phyloP scores from a whole-genome alignment of 73 alveolate species.

The Tetrahymena thermophila region DNA sequence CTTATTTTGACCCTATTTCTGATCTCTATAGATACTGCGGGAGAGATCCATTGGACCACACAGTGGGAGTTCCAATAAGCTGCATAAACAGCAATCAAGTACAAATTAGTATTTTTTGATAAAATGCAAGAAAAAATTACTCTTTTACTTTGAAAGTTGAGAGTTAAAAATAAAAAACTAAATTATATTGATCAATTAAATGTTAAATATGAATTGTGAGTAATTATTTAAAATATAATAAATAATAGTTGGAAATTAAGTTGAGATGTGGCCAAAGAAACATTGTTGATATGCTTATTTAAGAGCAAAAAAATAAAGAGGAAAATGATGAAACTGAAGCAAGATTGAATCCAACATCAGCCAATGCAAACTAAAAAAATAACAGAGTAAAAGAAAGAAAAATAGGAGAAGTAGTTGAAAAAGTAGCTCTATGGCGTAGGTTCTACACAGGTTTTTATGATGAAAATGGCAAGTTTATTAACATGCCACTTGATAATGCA shows the following conservation, averaged over 20 bases:
- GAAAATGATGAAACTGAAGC: not conserved
- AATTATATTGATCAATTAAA: too few relatives aligned
- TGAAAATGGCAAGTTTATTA: constrained; percentile 57
- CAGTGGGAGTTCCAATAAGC: not conserved
- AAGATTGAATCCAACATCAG: not conserved
- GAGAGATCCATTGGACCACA: not conserved
- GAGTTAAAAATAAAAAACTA: too few relatives aligned
- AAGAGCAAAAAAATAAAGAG: not conserved
- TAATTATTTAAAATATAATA: not conserved
- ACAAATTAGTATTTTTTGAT: not conserved
- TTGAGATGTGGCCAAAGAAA: not conserved
- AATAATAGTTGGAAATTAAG: not conserved
- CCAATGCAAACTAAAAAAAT: not conserved
- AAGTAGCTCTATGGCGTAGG: constrained; percentile 88
- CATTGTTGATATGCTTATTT: not conserved
- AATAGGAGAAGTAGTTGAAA: constrained; percentile 76
- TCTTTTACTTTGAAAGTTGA: too few relatives aligned
- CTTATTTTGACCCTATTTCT: not conserved
- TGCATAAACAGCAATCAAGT: not conserved
- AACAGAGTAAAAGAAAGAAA: constrained; percentile 83
- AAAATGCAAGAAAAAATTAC: too few relatives aligned
- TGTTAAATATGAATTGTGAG: not conserved
- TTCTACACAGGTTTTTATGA: constrained; percentile 81
- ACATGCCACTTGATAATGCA: constrained; percentile 73
- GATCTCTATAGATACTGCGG: not conserved